Conservation (phyloP, 495 filamentous ascomycete species). For the Oidiodendron maius region DNA sequence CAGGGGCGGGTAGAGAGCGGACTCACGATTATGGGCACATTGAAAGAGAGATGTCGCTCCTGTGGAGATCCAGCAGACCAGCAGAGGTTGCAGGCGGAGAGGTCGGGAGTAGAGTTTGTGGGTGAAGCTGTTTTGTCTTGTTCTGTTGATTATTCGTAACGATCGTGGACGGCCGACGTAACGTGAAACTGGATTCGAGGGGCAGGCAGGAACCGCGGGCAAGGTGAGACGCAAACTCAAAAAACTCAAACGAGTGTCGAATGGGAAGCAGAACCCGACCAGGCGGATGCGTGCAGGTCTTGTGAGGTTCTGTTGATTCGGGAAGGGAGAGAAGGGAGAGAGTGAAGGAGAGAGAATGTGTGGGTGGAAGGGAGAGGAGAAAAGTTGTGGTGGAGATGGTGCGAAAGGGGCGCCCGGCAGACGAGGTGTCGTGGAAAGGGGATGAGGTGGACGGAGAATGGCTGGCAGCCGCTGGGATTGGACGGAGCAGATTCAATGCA, state of each 20-base stretch:
- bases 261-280: no score
- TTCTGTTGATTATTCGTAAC: background rate
- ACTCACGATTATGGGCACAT: conserved; percentile 23
- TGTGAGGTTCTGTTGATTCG: no score
- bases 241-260: no score
- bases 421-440: no score
- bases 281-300: no score
- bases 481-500: background rate
- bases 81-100: background rate
- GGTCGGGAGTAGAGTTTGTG: background rate
- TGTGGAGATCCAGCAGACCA: no score
- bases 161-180: conserved; percentile 10
- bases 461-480: background rate
- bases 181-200: background rate
- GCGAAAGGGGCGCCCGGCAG: no score
- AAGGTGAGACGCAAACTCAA: conserved; percentile 5
- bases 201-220: conserved; percentile 4
- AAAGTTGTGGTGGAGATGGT: background rate
- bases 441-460: background rate
- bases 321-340: no score
- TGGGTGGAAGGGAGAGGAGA: background rate
- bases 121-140: conserved; percentile 12
- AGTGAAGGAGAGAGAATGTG: background rate
- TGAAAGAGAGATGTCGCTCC: conserved; percentile 8
- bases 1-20: background rate